Conservation (phyloP, 73 alveolate species). For the Urostyla sp. region DNA sequence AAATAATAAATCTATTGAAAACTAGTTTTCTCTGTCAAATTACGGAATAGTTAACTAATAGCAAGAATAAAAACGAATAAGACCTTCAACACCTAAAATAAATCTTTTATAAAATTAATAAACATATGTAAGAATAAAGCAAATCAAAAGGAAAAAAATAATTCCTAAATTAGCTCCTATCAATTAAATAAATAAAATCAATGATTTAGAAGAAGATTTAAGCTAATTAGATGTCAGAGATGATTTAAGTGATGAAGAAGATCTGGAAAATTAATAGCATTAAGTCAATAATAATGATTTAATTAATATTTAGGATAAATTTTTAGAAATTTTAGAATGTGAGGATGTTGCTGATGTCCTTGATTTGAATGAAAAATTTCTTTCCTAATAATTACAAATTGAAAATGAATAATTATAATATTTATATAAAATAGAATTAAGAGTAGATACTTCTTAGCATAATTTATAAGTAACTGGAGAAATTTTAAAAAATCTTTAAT, state of each 20-base stretch:
- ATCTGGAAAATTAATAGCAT: neutral
- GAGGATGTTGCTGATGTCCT: conserved; percentile 34
- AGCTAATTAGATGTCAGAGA: neutral
- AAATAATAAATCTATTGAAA: too few species aligned
- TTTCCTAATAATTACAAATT: conserved; percentile 10
- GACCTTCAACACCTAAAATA: too few species aligned
- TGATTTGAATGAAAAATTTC: conserved; percentile 34
- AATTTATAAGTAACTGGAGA: conserved; percentile 45
- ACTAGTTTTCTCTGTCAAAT: too few species aligned
- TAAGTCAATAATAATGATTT: neutral
- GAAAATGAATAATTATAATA: neutral
- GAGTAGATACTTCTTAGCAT: conserved; percentile 45
- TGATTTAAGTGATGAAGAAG: conserved; percentile 18
- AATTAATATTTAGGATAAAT: conserved; percentile 10
- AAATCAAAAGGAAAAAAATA: too few species aligned
- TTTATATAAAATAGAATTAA: conserved; percentile 24
- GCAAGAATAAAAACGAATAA: too few species aligned
- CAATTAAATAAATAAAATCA: too few species aligned
- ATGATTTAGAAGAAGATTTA: neutral
- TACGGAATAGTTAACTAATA: too few species aligned
- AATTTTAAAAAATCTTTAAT: neutral
- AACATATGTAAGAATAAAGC: too few species aligned
- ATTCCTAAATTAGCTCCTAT: too few species aligned
- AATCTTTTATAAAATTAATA: too few species aligned
- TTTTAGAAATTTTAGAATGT: conserved; percentile 36